phyloP scores from a whole-genome alignment of 208 protist genomes.

The Trypanosoma rangeli region DNA sequence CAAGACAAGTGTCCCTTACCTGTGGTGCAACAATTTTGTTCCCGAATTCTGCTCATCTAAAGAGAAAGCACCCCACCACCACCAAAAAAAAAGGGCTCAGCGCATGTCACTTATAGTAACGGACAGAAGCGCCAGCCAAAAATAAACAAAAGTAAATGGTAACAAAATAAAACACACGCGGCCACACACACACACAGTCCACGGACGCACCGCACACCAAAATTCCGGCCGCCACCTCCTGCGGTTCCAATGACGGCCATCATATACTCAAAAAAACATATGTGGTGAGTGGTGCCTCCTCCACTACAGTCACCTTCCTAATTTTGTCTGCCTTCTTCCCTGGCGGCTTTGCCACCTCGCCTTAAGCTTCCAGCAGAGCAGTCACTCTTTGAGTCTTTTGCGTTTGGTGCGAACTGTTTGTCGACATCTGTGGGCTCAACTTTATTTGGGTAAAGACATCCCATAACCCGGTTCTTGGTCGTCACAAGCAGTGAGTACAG shows the following conservation, averaged over 20 bases:
- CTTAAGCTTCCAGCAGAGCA: conserved; percentile 34
- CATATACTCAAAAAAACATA: conserved; percentile 34
- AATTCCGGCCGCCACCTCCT: conserved; percentile 40
- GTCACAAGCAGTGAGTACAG: conserved; percentile 22
- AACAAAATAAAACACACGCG: neutral
- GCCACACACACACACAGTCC: neutral
- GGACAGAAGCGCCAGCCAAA: too few species aligned
- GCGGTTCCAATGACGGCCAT: conserved; percentile 46
- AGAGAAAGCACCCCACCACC: neutral
- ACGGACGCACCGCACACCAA: conserved; percentile 5
- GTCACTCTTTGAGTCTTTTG: conserved; percentile 1
- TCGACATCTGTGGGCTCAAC: neutral
- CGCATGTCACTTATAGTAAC: neutral
- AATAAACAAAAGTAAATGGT: conserved; percentile 5
- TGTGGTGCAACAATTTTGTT: neutral
- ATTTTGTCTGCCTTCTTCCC: conserved; percentile 4
- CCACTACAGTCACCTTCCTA: neutral
- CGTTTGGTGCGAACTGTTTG: neutral
- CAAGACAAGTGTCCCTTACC: neutral
- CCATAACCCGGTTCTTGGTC: conserved; percentile 35
- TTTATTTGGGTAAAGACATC: conserved; percentile 20
- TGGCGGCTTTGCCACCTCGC: conserved; percentile 2
- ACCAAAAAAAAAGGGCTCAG: conserved; percentile 4
- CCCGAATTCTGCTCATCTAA: neutral
- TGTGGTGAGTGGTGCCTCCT: neutral